These are phyloP conservation scores for Xylariaceae sp. DNA, from an alignment of 2,329 filamentous ascomycete genomes.

Conservation along the genomic window DNA sequence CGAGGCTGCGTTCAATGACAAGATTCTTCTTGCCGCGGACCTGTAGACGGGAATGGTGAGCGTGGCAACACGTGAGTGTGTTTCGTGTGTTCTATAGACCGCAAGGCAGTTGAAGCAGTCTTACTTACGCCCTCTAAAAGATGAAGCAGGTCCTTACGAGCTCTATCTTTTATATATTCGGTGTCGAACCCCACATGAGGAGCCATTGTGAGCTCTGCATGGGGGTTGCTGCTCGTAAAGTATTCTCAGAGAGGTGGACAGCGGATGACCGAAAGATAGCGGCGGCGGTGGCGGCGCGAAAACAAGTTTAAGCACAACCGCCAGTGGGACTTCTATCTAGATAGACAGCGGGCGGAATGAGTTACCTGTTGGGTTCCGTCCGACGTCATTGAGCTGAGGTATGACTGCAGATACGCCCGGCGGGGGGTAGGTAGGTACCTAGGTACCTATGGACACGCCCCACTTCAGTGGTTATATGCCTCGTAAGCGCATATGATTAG, in stretches of 20 bases:
- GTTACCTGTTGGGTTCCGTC: neutral
- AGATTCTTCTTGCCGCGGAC: conserved; percentile 98
- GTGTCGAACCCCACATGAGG: conserved; percentile 66
- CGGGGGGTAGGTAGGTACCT: too few species aligned
- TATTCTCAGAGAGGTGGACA: neutral
- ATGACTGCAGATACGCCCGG: neutral
- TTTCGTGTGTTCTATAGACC: neutral
- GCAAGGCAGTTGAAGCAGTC: conserved; percentile 20
- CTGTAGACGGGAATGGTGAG: conserved; percentile 42
- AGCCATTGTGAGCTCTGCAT: conserved; percentile 59
- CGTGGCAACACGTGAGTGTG: conserved; percentile 13
- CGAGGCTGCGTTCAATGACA: conserved; percentile 83
- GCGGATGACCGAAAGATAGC: neutral
- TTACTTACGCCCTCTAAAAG: conserved; percentile 89
- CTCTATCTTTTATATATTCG: conserved; percentile 71
- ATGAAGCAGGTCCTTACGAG: conserved; percentile 81
- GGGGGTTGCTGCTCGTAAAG: conserved; percentile 25
- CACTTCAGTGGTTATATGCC: too few species aligned
- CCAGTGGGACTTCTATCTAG: neutral
- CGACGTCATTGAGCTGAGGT: conserved; percentile 12
- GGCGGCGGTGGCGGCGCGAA: too few species aligned
- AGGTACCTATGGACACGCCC: too few species aligned
- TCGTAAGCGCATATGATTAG: too few species aligned
- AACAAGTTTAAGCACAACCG: neutral
- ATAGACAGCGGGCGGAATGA: neutral